A percentile compares a stretch with the other conserved stretches of the same genome.
phyloP scores from a whole-genome alignment of 2,329 filamentous ascomycete genomes.

The Grosmannia serpens region DNA sequence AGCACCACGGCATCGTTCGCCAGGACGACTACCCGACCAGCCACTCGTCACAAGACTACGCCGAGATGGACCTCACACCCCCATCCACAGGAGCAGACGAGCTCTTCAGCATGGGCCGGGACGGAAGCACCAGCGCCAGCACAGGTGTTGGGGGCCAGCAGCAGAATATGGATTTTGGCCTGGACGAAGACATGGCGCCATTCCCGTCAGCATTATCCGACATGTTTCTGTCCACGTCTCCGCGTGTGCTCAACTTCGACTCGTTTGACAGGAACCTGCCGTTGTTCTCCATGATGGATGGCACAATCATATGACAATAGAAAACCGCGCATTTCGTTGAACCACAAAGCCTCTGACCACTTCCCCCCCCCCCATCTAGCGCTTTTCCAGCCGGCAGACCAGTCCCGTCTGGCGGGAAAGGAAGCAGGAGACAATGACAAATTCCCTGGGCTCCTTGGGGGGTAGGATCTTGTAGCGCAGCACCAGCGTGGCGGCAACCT shows the following conservation, averaged over 20 bases:
- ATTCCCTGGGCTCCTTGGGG: constrained; percentile 12
- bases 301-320: background rate
- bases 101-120: background rate
- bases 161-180: background rate
- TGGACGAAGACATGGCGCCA: background rate
- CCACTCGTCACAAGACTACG: background rate
- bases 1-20: background rate
- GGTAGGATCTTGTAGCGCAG: constrained; percentile 22
- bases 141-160: background rate
- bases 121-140: background rate
- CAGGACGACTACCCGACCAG: background rate
- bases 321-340: no score
- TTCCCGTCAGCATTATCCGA: constrained; percentile 4
- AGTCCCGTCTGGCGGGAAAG: constrained; percentile 11
- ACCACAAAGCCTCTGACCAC: background rate
- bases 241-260: constrained; percentile 13
- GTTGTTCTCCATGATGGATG: constrained; percentile 15
- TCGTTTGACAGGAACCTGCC: constrained; percentile 13
- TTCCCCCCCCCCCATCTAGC: background rate
- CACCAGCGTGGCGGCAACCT: constrained; percentile 29
- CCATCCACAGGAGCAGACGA: background rate
- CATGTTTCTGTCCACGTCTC: constrained; percentile 13
- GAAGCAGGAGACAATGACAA: constrained; percentile 11
- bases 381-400: constrained; percentile 10
- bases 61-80: background rate